Base-by-base conservation (phyloP, 345 rosid genomes). In the Pelargonium nanum region DNA sequence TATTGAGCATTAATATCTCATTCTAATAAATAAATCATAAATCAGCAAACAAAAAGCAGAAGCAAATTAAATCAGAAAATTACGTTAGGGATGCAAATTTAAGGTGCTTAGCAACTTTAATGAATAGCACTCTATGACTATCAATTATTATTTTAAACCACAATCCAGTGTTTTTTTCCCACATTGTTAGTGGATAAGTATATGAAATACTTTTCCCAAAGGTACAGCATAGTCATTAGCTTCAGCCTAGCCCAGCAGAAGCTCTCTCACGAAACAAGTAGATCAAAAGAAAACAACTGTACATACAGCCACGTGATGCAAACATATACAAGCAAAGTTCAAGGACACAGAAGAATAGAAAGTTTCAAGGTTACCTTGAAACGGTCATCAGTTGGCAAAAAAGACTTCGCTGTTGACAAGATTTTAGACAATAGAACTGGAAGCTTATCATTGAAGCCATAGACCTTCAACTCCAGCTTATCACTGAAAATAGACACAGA, bases 371-470 rank as follows among this genome's bases (percentile, higher is more conserved):
- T 9, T 62, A 87, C 97, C 96, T 80, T 83, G 66, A 93, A 93
- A 48, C 97, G 90, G 59, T 89, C 89, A 58, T 76, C 62, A 15
- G 80, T 68, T n/a, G 96, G 97, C 58, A 76, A 57, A 77, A 87
- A 93, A n/a, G 91, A 85, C 63, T 70, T 89, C 61, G 86, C 83
- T 65, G 78, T 68, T 65, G 75, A 67, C 78, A 89, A 83, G 72
- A 87, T 56, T 70, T 84, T 89, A 26, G 87, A 75, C 75, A 87
- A 75, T 56, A 93, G 91, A 73, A 72, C 78, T 44, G 85, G 77
- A 64, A 93, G 83, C 72, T 93, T 93, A 59, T 87, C 96, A 62
- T 87, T 87, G 74, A 93, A 93, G 53, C 99, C 99, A 73, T 84
- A 87, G 34, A 93, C 80, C 79, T 83, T 93, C 55, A 89, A 79